Evolutionary conservation across 257 asterid species (phyloP), one percentile per base, ranked within the genome.

Genomic region (Apocynum venetum): DNA sequence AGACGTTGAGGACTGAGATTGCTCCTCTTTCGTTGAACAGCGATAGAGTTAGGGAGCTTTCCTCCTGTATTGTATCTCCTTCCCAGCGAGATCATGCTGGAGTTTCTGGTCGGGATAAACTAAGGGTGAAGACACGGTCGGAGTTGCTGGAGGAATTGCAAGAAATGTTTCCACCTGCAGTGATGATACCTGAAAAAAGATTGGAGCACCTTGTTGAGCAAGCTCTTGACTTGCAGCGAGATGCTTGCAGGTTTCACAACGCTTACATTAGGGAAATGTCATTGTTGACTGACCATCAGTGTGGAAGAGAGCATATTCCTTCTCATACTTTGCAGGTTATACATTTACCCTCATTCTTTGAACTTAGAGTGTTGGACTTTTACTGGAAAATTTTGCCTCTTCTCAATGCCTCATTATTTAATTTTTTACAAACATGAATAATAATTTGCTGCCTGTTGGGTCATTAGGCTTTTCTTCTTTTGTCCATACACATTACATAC

Each of bases 161-260:
- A 71, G 86, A 81, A 77, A 51, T 93, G 85, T 92, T 91, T 84
- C 97, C 97, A 17, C 89, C 97, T 31, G 51, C 92, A 47, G 87
- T 93, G 76, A 84, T 91, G 80, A 86, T 93, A 74, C 96, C 91
- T 35, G 96, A 91, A 71, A 85, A 85, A 49, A 91, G 96, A 83
- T 84, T 93, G 89, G 80, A 91, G 78, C 92, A 89, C 80, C 96
- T 93, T 74, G 89, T 93, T 80, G 97, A 91, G 80, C 97, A 93
- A 83, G 97, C 97, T 75, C 93, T 93, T 75, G 91, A 85, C 79
- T 81, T 88, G 82, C 97, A 93, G 80, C 85, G 83, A 80, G 90
- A 85, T 77, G 83, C 89, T 74, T 93, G 97, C 73, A 86, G 85
- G 85, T 91, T 86, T 86, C 97, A 93, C 86, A 93, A 93, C 84